These are phyloP conservation scores for Haplographium delicatum DNA, from an alignment of 495 filamentous ascomycete species.

Conservation along the genomic window DNA sequence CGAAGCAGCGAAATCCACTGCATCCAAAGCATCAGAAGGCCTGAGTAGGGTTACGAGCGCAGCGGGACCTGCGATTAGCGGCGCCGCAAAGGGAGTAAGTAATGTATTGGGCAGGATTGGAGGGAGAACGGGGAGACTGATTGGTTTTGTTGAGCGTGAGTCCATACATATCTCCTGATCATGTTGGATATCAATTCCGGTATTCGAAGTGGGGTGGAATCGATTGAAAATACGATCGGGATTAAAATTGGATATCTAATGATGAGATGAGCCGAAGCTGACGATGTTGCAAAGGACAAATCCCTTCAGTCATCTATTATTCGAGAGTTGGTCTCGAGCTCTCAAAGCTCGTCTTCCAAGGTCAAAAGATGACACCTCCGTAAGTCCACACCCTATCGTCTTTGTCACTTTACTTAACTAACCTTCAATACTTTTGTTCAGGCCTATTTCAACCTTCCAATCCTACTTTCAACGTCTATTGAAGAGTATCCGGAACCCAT, in stretches of 20 bases:
- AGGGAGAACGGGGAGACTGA: constrained; percentile 75
- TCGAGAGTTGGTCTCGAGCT: constrained; percentile 82
- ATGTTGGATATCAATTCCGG: no score
- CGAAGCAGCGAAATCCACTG: constrained; percentile 55
- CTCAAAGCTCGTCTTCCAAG: constrained; percentile 76
- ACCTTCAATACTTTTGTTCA: constrained; percentile 28
- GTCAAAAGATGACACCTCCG: constrained; percentile 91
- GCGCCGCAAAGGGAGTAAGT: constrained; percentile 58
- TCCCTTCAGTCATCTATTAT: constrained; percentile 87
- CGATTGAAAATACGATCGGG: constrained; percentile 3
- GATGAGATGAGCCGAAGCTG: no score
- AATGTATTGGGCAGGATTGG: constrained; percentile 70
- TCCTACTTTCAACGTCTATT: constrained; percentile 72
- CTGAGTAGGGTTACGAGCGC: constrained; percentile 76
- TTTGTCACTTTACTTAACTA: background rate
- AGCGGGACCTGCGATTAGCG: constrained; percentile 70
- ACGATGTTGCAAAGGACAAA: constrained; percentile 74
- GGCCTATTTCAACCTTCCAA: constrained; percentile 76
- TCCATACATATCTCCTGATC: no score
- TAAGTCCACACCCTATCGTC: constrained; percentile 45
- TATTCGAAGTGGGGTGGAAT: constrained; percentile 1
- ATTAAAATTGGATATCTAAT: constrained; percentile 28
- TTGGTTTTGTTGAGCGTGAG: constrained; percentile 85
- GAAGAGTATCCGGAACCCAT: constrained; percentile 63
- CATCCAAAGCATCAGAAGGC: constrained; percentile 77